phyloP scores from a whole-genome alignment of 2,329 filamentous ascomycete genomes.

The Aspergillus sp. region DNA sequence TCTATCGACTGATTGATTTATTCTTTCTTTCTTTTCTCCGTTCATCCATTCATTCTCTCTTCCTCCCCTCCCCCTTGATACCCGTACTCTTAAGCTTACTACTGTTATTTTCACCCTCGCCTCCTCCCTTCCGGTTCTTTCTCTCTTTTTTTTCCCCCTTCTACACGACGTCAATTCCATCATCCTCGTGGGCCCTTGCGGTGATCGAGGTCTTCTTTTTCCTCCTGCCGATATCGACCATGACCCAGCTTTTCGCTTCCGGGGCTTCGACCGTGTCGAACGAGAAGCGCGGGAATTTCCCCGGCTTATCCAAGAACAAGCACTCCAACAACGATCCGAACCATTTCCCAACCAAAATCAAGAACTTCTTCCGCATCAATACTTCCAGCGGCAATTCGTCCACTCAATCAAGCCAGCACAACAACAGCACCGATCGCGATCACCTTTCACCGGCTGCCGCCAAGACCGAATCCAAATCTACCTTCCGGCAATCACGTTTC shows the following conservation, averaged over 20 bases:
- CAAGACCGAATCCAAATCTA: constrained; percentile 56
- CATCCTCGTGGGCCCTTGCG: not conserved
- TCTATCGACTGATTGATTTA: not conserved
- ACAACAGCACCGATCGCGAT: constrained; percentile 23
- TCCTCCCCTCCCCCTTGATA: not conserved
- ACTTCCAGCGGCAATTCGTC: constrained; percentile 43
- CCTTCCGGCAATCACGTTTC: constrained; percentile 78
- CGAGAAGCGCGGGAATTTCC: constrained; percentile 41
- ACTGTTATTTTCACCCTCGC: constrained; percentile 9
- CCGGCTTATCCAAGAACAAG: constrained; percentile 37
- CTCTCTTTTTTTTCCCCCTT: not conserved
- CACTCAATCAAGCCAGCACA: constrained; percentile 21
- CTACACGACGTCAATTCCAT: not conserved
- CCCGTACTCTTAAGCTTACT: not conserved
- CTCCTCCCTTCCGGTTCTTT: constrained; percentile 7
- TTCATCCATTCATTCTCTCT: constrained; percentile 7
- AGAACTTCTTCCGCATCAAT: constrained; percentile 62
- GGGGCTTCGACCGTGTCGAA: constrained; percentile 33
- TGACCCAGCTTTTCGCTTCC: constrained; percentile 39
- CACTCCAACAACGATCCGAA: constrained; percentile 33
- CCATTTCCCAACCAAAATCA: constrained; percentile 57
- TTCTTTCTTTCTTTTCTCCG: constrained; percentile 4
- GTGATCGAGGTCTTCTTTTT: not conserved
- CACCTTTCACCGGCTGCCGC: constrained; percentile 38
- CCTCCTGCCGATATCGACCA: constrained; percentile 12